A percentile compares a stretch with the other conserved stretches of the same genome.
These are phyloP conservation scores for Ustilago shanxiensis DNA, from an alignment of 1,284 basidiomycete genomes.

Conservation along the genomic window DNA sequence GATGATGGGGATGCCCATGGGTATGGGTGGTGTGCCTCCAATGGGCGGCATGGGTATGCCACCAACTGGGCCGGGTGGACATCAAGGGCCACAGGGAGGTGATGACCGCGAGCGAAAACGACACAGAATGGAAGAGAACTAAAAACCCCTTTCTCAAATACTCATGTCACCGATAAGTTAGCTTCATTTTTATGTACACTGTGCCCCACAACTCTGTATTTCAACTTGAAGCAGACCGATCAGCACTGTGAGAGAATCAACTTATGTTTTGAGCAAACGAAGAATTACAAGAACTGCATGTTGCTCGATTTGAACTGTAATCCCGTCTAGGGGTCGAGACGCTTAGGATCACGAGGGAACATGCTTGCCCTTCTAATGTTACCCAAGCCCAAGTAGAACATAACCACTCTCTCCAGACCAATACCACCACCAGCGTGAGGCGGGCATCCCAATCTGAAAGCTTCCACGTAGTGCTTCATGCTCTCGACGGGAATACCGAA, in stretches of 20 bases:
- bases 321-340: slow-evolving; percentile 63
- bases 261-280: no score
- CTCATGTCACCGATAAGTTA: background rate
- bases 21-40: slow-evolving; percentile 23
- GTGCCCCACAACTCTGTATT: no score
- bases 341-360: slow-evolving; percentile 79
- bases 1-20: slow-evolving; percentile 52
- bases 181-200: background rate
- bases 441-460: slow-evolving; percentile 91
- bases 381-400: slow-evolving; percentile 80
- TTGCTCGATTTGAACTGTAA: background rate
- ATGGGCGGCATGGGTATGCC: slow-evolving; percentile 24
- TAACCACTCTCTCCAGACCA: slow-evolving; percentile 89
- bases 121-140: slow-evolving; percentile 58
- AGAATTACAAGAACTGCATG: background rate
- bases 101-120: slow-evolving; percentile 58
- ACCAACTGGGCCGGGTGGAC: slow-evolving; percentile 12
- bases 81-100: slow-evolving; percentile 1
- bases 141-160: background rate
- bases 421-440: slow-evolving; percentile 78
- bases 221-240: no score
- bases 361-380: slow-evolving; percentile 93
- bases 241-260: no score
- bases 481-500: slow-evolving; percentile 82
- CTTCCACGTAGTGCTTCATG: slow-evolving; percentile 92